A percentile compares a stretch with the other conserved stretches of the same genome.
These are phyloP conservation scores for Anethum foeniculum DNA, from an alignment of 140 eudicot species.

Conservation along the genomic window DNA sequence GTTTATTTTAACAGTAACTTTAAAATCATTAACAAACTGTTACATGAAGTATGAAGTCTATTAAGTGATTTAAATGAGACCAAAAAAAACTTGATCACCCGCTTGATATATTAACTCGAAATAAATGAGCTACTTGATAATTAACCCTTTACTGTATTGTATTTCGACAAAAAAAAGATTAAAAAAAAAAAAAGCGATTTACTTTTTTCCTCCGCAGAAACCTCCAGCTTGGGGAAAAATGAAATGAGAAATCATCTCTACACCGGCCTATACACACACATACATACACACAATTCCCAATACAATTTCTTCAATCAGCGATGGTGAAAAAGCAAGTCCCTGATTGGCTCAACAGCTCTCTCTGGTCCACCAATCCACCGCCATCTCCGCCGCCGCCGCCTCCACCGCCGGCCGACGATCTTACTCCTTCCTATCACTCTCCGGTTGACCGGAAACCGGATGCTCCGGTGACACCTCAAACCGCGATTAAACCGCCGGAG, in stretches of 20 bases:
- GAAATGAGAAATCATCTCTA: background rate
- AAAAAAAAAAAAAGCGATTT: too few species aligned
- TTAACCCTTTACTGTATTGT: too few species aligned
- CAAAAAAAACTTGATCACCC: too few species aligned
- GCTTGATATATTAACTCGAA: too few species aligned
- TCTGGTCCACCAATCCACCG: conserved; percentile 55
- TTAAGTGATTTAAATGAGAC: too few species aligned
- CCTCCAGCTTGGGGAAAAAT: background rate
- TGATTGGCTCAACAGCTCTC: conserved; percentile 90
- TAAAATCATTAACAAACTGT: too few species aligned
- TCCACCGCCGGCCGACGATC: background rate
- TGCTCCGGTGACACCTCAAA: conserved; percentile 28
- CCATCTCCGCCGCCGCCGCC: conserved; percentile 26
- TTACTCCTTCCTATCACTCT: conserved; percentile 4
- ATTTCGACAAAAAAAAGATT: too few species aligned
- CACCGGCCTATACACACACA: background rate
- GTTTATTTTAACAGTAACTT: too few species aligned
- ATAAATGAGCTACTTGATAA: too few species aligned
- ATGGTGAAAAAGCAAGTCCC: conserved; percentile 76
- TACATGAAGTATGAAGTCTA: too few species aligned
- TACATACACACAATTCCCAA: background rate
- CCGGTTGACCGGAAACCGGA: conserved; percentile 24
- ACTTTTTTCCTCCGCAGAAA: too few species aligned
- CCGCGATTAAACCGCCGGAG: conserved; percentile 26
- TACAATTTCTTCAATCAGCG: background rate